Evolutionary conservation across 352 stramenopile species (phyloP).

Genomic region (Pythium vanterpoolii): DNA sequence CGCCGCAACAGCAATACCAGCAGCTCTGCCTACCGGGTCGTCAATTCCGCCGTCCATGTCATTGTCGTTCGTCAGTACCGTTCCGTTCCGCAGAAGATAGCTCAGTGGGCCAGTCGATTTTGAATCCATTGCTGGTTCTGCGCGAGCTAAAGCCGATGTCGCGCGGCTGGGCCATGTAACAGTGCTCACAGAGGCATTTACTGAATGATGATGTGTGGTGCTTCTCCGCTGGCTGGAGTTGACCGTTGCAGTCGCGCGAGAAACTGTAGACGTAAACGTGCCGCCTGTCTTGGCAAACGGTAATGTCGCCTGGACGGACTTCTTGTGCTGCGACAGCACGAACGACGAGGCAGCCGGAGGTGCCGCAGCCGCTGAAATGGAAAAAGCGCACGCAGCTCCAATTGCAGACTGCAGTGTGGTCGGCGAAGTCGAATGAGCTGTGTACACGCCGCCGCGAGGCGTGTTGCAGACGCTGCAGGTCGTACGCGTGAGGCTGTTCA

Average conservation of each 20-base stretch:
- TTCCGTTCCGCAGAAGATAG: neutral
- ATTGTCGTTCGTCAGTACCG: neutral
- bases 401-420: neutral
- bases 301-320: slow-evolving; percentile 61
- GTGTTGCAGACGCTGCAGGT: slow-evolving; percentile 56
- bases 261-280: neutral
- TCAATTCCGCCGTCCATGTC: slow-evolving; percentile 8
- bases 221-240: neutral
- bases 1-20: slow-evolving; percentile 12
- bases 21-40: neutral
- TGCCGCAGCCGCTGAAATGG: neutral
- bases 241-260: neutral
- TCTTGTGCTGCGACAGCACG: slow-evolving; percentile 23
- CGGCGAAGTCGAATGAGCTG: neutral
- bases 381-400: no score
- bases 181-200: neutral
- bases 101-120: neutral
- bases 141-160: neutral
- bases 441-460: slow-evolving; percentile 35
- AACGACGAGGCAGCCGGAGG: neutral
- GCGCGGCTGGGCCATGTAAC: neutral
- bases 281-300: slow-evolving; percentile 31
- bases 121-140: neutral
- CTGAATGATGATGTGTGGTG: neutral
- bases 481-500: slow-evolving; percentile 34